Evolutionary conservation across 2,329 filamentous ascomycete species (phyloP), one percentile per base, ranked within the genome.

Genomic region (Lachnellula suecica): DNA sequence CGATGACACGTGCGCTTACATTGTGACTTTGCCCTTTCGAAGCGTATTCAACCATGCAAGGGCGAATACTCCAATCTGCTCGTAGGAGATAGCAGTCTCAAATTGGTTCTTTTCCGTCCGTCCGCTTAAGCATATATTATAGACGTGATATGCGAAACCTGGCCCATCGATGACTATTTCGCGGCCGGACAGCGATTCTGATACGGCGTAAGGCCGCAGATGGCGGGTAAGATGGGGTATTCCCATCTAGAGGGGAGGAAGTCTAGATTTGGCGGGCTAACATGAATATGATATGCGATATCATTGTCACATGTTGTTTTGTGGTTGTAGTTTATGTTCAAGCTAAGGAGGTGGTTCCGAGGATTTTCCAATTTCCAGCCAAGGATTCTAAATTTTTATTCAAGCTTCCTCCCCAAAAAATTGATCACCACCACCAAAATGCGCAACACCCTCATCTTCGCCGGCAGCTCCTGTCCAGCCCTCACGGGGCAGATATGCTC

Each of bases 111-210:
- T 69, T 19, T 68, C 63, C 17, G 54, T 52, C 24, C 68, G 61
- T 53, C 67, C 67, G 3, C 63, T 67, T 40, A 82, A 71, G 51
- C 84, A 79, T 17, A 82, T 70, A 46, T 83, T 74, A 54, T 88
- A 83, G 37, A 92, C 74, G 67, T 89, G 81, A 66, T 93, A 88
- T 1, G 90, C 88, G 23, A 96, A 72, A 2, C 84, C 85, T 4
- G 91, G 91, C 0, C 91, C 91, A 66, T 96, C 91, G 51, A 96
- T 82, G 41, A 82, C 76, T 19, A 79, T 70, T 5, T 63, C 62
- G 35, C 74, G 65, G 23, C 70, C 68, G 35, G 67, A 60, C 2
- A 88, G 69, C 10, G 66, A 59, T 7, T 66, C 68, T 17, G 69
- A 63, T 24, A 71, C 67, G 2, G 78, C 77, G 65, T 79, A 84